Conservation (phyloP, 2,329 filamentous ascomycete species). For the Rutstroemia sp. region DNA sequence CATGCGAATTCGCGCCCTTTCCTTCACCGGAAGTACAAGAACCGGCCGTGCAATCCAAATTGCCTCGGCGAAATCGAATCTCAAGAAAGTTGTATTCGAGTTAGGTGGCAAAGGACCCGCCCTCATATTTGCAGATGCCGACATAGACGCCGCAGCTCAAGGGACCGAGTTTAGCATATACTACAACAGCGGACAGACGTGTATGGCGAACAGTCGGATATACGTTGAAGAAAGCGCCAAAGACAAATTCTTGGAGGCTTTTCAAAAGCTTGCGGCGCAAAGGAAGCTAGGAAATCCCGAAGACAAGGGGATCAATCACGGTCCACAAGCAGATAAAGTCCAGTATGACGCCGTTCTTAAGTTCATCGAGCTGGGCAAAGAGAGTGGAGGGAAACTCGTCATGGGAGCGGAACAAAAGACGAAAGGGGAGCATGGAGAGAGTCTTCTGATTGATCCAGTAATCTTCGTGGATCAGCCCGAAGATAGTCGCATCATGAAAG, state of each 20-base stretch:
- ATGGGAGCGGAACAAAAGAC: conserved; percentile 30
- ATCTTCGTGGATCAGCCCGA: conserved; percentile 59
- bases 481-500: conserved; percentile 61
- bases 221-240: conserved; percentile 51
- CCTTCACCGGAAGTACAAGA: conserved; percentile 29
- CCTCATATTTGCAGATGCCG: conserved; percentile 35
- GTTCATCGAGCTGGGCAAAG: conserved; percentile 34
- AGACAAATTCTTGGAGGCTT: conserved; percentile 31
- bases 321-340: conserved; percentile 36
- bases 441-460: conserved; percentile 62
- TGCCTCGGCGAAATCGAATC: conserved; percentile 31
- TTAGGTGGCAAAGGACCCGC: conserved; percentile 36
- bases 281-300: conserved; percentile 32
- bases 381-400: conserved; percentile 31
- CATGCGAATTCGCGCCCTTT: conserved; percentile 22
- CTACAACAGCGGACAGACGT: conserved; percentile 53
- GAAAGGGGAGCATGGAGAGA: conserved; percentile 21
- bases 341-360: conserved; percentile 37
- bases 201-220: conserved; percentile 50
- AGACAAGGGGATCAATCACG: conserved; percentile 34
- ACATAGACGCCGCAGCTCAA: conserved; percentile 36
- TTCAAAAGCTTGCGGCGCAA: conserved; percentile 29
- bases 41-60: conserved; percentile 32
- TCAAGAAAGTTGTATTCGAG: conserved; percentile 36
- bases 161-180: conserved; percentile 38